Conservation (phyloP, 306 rosid genomes). For the Dicorynia guianensis region DNA sequence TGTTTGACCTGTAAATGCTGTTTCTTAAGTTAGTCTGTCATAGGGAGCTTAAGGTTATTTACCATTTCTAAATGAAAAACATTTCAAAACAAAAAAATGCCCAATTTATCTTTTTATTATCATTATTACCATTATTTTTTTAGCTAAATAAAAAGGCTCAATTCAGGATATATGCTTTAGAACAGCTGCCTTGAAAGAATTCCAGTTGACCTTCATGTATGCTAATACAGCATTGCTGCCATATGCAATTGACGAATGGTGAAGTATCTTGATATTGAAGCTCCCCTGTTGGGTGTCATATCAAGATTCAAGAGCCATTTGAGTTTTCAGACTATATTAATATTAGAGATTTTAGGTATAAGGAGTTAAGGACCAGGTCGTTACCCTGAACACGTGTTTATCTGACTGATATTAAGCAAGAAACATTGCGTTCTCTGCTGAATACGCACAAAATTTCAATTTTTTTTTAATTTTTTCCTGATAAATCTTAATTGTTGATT, state of each 20-base stretch:
- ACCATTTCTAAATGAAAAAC: background rate
- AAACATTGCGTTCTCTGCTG: constrained; percentile 8
- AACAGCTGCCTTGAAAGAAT: constrained; percentile 6
- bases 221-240: constrained; percentile 10
- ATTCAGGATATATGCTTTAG: too few relatives aligned
- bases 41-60: constrained; percentile 2
- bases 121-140: too few relatives aligned
- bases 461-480: background rate
- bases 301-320: background rate
- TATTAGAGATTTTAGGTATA: background rate
- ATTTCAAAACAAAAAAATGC: background rate
- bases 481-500: constrained; percentile 1
- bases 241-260: background rate
- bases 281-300: background rate
- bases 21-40: background rate
- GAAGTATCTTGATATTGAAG: background rate
- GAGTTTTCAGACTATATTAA: background rate
- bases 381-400: background rate
- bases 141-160: too few relatives aligned
- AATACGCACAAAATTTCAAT: background rate
- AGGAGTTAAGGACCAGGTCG: background rate
- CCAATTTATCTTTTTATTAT: background rate
- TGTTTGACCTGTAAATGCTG: constrained; percentile 15
- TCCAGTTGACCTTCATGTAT: constrained; percentile 3
- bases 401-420: background rate